Percentiles rank a stretch among this genome's conserved stretches.
These are phyloP conservation scores for Malania oleifera DNA, from an alignment of 164 flowering plant species.

Conservation along the genomic window DNA sequence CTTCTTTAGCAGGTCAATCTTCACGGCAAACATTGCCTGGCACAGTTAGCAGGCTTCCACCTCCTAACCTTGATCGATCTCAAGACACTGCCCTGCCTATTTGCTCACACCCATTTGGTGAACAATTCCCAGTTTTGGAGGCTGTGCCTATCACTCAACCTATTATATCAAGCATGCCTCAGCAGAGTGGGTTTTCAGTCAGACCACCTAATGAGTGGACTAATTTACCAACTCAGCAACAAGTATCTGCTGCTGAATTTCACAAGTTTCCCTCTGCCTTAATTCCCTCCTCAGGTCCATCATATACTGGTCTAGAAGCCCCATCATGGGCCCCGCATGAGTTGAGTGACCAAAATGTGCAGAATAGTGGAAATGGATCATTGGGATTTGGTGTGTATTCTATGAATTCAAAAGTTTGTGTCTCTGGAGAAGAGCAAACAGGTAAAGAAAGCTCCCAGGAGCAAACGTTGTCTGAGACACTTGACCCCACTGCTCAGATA, in stretches of 20 bases:
- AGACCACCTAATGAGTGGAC: conserved; percentile 14
- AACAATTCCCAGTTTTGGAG: conserved; percentile 15
- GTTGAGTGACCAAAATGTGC: conserved; percentile 10
- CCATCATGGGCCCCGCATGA: conserved; percentile 8
- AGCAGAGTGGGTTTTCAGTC: conserved; percentile 11
- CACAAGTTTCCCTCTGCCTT: conserved; percentile 6
- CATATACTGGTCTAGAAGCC: conserved; percentile 12
- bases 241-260: conserved; percentile 11
- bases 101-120: conserved; percentile 8
- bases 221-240: conserved; percentile 11
- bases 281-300: conserved; percentile 11
- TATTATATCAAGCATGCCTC: conserved; percentile 5
- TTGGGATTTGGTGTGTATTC: conserved; percentile 12
- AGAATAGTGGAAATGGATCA: conserved; percentile 10
- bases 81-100: conserved; percentile 14
- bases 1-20: conserved; percentile 15
- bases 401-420: conserved; percentile 15
- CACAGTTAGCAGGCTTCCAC: conserved; percentile 8
- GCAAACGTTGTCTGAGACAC: conserved; percentile 19
- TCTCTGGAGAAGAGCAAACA: conserved; percentile 1
- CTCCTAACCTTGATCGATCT: conserved; percentile 6
- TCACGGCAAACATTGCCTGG: conserved; percentile 7
- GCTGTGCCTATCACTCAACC: conserved; percentile 10
- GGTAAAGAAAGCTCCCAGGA: conserved; percentile 10
- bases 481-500: conserved; percentile 11